Base-by-base conservation (phyloP, 805 yeast species). In the Saccharomycopsis synnaedendra region DNA sequence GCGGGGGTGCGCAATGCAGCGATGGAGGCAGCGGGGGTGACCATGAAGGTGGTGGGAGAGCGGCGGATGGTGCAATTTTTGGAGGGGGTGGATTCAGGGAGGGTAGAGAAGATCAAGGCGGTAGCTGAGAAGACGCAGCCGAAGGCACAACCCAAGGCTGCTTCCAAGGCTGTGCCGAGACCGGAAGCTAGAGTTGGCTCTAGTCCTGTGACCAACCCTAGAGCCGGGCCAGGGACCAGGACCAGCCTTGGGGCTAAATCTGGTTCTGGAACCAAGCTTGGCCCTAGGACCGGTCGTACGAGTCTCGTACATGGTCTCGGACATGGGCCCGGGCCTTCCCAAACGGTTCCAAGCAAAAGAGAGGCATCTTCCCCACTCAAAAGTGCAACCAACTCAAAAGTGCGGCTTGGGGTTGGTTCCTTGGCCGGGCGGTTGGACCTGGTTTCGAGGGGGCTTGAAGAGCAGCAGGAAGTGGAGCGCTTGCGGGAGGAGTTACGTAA, bases 21-120 rank as follows among this genome's bases (percentile, higher is more conserved):
- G 0, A 82, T 87, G 41, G 85, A 82, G 57, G 70, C 80, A 55
- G 72, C 88, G 36, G 97, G 96, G 5, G 78, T 85, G 0, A 62
- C 88, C 44, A 81, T 85, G 82, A 86, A 84, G 61, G 73, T 87
- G n/a, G 71, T 80, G 9, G 96, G 96, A 0, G 82, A 77, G 57
- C 68, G 88, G 45, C 80, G 76, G 45, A 64, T 87, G 54, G 75
- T 67, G 44, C 68, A 72, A 3, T 72, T 72, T 42, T 60, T 86
- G 47, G 88, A 78, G 11, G 74, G 74, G n/a, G 68, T 90, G 42
- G 97, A 90, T 57, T 86, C 82, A 43, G 74, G 80, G 55, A 78
- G 90, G 60, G 76, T 74, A 62, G 70, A 71, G 46, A 86, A 87
- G 58, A 82, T 90, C 36, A 66, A 67, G 39, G 82, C 79, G 32